Conservation (phyloP, 1,139 yeast genomes). For the Debaryomyces robertsiae region DNA sequence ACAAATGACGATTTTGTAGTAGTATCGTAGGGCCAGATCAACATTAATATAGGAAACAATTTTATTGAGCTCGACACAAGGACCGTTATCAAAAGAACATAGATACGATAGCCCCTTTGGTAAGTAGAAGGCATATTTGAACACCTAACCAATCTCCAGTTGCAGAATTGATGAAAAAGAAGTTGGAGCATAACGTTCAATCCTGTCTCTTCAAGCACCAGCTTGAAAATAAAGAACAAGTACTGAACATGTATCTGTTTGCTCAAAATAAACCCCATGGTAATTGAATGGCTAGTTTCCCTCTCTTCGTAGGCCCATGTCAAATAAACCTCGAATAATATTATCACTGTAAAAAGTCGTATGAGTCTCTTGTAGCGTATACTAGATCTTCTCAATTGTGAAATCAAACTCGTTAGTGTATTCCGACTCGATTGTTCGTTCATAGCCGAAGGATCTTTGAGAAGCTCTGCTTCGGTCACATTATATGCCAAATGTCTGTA, state of each 20-base stretch:
- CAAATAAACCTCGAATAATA: constrained; percentile 87
- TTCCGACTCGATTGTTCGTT: not conserved
- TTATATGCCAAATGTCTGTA: constrained; percentile 88
- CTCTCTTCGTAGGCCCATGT: constrained; percentile 92
- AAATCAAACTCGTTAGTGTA: not conserved
- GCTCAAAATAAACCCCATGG: constrained; percentile 37
- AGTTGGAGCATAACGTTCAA: constrained; percentile 55
- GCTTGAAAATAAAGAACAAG: constrained; percentile 60
- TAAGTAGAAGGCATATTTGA: constrained; percentile 19
- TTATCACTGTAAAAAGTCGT: constrained; percentile 62
- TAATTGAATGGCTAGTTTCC: constrained; percentile 31
- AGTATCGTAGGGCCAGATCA: constrained; percentile 92
- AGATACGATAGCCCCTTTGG: constrained; percentile 28
- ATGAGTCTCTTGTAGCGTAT: constrained; percentile 28
- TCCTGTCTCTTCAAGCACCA: constrained; percentile 57
- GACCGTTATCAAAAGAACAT: constrained; percentile 64
- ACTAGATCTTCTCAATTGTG: not conserved
- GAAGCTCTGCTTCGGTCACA: constrained; percentile 42
- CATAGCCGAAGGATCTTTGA: constrained; percentile 17
- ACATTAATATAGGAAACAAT: constrained; percentile 88
- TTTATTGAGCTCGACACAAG: constrained; percentile 77
- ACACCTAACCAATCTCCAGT: constrained; percentile 33
- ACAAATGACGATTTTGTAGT: constrained; percentile 63
- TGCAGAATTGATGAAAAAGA: constrained; percentile 34
- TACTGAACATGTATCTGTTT: constrained; percentile 64